These are phyloP conservation scores for Yarrowia yakushimensis DNA, from an alignment of 805 yeast genomes.

Conservation along the genomic window DNA sequence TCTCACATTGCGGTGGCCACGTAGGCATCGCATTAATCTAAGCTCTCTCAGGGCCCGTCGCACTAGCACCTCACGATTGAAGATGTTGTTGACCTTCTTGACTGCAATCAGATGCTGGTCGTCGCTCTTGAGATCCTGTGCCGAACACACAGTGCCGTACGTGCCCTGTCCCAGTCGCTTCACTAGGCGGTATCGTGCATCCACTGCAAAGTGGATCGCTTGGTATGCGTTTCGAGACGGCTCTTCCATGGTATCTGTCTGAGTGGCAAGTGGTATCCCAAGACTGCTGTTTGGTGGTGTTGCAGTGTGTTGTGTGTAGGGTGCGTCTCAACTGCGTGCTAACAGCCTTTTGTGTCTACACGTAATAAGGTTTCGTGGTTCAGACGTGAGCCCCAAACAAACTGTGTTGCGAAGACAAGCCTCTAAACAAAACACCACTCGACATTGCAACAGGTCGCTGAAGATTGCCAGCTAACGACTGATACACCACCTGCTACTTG, in stretches of 20 bases:
- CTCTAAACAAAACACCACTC: neutral
- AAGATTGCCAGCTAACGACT: neutral
- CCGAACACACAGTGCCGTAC: slow-evolving; percentile 81
- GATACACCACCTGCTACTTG: neutral
- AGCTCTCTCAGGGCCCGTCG: slow-evolving; percentile 82
- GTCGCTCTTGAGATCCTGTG: slow-evolving; percentile 34
- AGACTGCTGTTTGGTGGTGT: neutral
- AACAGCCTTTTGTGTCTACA: neutral
- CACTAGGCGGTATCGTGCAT: slow-evolving; percentile 20
- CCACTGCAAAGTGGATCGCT: slow-evolving; percentile 22
- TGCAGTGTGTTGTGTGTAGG: neutral
- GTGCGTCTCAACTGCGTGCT: neutral
- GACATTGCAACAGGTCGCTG: neutral
- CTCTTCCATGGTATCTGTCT: slow-evolving; percentile 16
- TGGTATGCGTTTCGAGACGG: slow-evolving; percentile 15
- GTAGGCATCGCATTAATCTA: slow-evolving; percentile 72
- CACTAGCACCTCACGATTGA: slow-evolving; percentile 60
- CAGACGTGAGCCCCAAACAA: slow-evolving; percentile 5
- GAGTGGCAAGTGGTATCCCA: neutral
- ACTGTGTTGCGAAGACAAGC: too few relatives aligned
- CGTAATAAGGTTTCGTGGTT: neutral
- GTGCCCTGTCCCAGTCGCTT: slow-evolving; percentile 70
- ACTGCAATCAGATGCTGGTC: slow-evolving; percentile 52
- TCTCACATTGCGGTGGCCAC: slow-evolving; percentile 71
- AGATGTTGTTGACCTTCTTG: slow-evolving; percentile 73